Evolutionary conservation across 306 rosid species (phyloP).

Genomic region (Cucurbita pepo): DNA sequence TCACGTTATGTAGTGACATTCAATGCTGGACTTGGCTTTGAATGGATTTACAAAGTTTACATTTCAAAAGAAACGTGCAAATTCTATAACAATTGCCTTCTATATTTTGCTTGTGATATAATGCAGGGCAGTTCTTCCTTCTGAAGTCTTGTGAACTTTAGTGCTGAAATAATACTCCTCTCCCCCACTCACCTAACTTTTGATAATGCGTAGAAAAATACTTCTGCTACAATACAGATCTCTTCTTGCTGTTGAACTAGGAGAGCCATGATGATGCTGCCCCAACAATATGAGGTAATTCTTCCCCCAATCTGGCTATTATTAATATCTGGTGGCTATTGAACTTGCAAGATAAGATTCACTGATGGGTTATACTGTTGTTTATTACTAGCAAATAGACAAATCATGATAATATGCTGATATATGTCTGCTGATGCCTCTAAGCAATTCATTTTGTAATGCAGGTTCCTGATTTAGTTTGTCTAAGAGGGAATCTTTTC

Average conservation of each 20-base stretch:
- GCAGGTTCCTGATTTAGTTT: not conserved
- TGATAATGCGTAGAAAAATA: not conserved
- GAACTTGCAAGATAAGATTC: not conserved
- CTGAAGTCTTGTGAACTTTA: not conserved
- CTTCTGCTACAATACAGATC: not conserved
- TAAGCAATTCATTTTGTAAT: not conserved
- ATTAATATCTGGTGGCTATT: not conserved
- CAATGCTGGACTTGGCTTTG: constrained; percentile 6
- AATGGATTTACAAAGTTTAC: constrained; percentile 5
- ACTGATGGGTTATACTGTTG: not conserved
- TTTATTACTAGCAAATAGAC: not conserved
- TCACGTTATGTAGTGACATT: constrained; percentile 3
- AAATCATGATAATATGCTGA: not conserved
- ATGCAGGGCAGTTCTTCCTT: not conserved
- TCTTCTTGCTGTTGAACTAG: not conserved
- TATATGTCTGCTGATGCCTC: not conserved
- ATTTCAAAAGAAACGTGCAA: constrained; percentile 1
- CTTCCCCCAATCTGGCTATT: not conserved
- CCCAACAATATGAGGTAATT: not conserved
- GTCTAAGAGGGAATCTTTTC: not conserved
- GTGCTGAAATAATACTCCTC: not conserved
- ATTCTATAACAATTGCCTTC: not conserved
- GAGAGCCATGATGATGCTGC: not conserved
- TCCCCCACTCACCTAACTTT: not conserved
- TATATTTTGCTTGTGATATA: not conserved